Conservation (phyloP, 208 protist species). For the Leishmania braziliensis region DNA sequence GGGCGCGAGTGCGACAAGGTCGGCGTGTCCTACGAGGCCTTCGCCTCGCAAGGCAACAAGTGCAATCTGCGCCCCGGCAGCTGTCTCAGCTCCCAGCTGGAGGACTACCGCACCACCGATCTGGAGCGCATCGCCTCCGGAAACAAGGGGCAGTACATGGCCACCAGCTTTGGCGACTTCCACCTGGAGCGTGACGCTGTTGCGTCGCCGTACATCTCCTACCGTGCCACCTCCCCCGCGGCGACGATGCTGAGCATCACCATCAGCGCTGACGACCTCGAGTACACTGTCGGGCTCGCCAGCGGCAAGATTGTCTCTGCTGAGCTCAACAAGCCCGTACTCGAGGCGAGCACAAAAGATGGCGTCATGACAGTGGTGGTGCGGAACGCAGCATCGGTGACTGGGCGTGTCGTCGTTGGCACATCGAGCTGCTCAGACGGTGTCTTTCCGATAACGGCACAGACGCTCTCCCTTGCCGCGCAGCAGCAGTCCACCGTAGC, state of each 20-base stretch:
- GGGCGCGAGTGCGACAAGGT: constrained; percentile 90
- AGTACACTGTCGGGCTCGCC: constrained; percentile 73
- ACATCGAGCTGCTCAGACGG: constrained; percentile 44
- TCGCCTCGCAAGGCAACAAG: constrained; percentile 64
- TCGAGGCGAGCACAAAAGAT: constrained; percentile 50
- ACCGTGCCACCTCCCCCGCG: constrained; percentile 39
- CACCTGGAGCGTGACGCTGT: constrained; percentile 21
- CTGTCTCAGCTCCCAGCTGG: constrained; percentile 84
- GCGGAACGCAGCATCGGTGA: constrained; percentile 61
- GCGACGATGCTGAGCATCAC: constrained; percentile 72
- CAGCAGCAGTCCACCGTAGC: constrained; percentile 16
- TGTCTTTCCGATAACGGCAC: constrained; percentile 66
- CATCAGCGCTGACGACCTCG: constrained; percentile 72
- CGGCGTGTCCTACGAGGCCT: constrained; percentile 90
- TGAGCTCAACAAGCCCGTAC: constrained; percentile 30
- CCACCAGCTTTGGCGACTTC: constrained; percentile 57
- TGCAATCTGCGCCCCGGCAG: constrained; percentile 63
- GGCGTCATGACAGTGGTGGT: constrained; percentile 56
- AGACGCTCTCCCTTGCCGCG: constrained; percentile 46
- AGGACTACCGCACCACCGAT: constrained; percentile 73
- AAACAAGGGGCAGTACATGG: constrained; percentile 60
- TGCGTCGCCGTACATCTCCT: constrained; percentile 59
- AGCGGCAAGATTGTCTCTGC: constrained; percentile 57
- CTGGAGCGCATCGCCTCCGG: constrained; percentile 41
- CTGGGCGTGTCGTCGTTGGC: constrained; percentile 56